Evolutionary conservation across 78 protist genomes (phyloP).

Genomic region (Corallochytrium limacisporum): DNA sequence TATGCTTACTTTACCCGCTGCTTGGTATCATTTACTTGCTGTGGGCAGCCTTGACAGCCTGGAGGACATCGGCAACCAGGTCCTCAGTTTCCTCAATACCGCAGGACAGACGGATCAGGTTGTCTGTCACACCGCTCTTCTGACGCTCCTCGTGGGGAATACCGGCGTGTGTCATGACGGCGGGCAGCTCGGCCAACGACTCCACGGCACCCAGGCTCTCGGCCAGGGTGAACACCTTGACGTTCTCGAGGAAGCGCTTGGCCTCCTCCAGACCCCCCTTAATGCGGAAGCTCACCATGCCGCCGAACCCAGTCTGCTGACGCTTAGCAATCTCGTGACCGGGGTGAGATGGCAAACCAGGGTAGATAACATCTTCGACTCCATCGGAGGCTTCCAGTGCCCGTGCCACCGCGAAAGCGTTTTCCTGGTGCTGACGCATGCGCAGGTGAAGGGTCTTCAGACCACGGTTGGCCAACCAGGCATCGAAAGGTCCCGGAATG

Average conservation of each 20-base stretch:
- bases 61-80: constrained; percentile 26
- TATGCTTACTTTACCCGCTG: not conserved
- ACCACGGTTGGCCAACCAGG: constrained; percentile 24
- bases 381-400: constrained; percentile 8
- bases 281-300: constrained; percentile 21
- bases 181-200: constrained; percentile 17
- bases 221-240: constrained; percentile 32
- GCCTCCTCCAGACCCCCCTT: constrained; percentile 12
- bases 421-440: not conserved
- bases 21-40: not conserved
- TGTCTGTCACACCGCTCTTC: constrained; percentile 14
- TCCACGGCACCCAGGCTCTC: constrained; percentile 47
- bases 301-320: constrained; percentile 16
- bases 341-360: constrained; percentile 41
- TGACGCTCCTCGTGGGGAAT: constrained; percentile 34
- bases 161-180: constrained; percentile 48
- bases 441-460: constrained; percentile 43
- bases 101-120: constrained; percentile 37
- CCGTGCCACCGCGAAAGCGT: constrained; percentile 31
- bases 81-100: constrained; percentile 54
- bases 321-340: constrained; percentile 27
- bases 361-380: constrained; percentile 28
- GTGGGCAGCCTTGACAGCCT: constrained; percentile 11
- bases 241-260: not conserved
- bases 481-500: constrained; percentile 31